These are phyloP conservation scores for Geotrichum aggregatum DNA, from an alignment of 1,139 yeast species.

Conservation along the genomic window DNA sequence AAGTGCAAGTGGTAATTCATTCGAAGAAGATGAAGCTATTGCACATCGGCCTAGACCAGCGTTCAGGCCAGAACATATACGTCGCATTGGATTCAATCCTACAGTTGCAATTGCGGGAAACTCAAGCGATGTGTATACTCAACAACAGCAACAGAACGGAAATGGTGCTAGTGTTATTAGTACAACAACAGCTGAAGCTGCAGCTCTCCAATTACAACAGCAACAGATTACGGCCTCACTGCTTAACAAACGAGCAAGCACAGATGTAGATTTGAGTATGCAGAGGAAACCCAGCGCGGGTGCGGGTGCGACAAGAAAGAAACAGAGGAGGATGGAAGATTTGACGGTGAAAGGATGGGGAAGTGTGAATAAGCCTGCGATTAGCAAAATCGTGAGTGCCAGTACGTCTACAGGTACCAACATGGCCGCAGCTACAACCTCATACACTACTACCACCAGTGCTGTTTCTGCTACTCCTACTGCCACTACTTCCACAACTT, in stretches of 20 bases:
- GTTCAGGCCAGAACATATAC: conserved; percentile 33
- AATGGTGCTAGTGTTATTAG: neutral
- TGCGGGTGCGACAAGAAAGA: no score
- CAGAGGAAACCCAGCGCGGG: no score
- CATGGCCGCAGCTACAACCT: no score
- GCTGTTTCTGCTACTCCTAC: no score
- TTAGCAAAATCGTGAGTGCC: no score
- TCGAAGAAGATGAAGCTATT: neutral
- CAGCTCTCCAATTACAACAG: neutral
- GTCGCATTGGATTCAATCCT: conserved; percentile 38
- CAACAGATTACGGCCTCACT: neutral
- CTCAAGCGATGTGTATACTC: neutral
- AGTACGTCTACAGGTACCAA: no score
- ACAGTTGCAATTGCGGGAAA: conserved; percentile 19
- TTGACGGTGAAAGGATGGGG: no score
- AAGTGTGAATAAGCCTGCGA: no score
- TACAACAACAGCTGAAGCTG: neutral
- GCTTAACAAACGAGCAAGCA: conserved; percentile 7
- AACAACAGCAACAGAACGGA: no score
- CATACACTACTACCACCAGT: no score
- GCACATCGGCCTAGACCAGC: conserved; percentile 2
- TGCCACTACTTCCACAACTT: no score
- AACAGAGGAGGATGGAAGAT: no score
- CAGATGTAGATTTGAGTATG: conserved; percentile 9
- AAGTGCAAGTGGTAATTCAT: neutral